Evolutionary conservation across 1,284 basidiomycete species (phyloP), one percentile per base, ranked within the genome.

Genomic region (Marasmius oreades): DNA sequence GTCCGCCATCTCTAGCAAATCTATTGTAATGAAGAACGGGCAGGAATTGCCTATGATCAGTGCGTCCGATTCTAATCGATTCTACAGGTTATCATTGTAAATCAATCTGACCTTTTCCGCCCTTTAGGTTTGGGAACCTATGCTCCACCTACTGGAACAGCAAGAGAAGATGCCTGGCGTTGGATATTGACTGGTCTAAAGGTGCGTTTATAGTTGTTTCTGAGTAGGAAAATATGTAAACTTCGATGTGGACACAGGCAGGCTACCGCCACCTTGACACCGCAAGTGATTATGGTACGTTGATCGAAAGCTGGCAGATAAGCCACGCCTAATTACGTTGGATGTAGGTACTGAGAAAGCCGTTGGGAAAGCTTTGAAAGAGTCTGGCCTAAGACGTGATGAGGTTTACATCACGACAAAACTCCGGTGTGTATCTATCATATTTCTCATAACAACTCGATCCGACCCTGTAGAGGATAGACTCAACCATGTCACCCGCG

Each of bases 381-480:
- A 70, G 24, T 77, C 74, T 51, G 77, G 74, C 1, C 69, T 79
- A 37, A 73, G 75, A 39, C 70, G 81, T 43, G 71, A 79, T 36
- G 70, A 81, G 51, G 63, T 85, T 6, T 84, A 75, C 62, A 67
- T 85, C 37, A 78, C 82, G 0, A 78, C 76, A 4, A 79, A 79
- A 61, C 64, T 77, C 16, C 63, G 70, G 75, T 75, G 50, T 8
- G 55, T 22, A 23, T 14, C 20, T 6, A 3, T 6, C n/a, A n/a
- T n/a, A 11, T 52, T 24, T 18, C n/a, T 3, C 2, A 1, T 5
- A 10, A 6, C 37, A 3, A 12, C 16, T 26, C 50, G 67, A 51
- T 10, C 33, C 46, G 20, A 10, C 43, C n/a, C n/a, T n/a, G 16
- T 43, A 39, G 39, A 12, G 8, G 52, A 37, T 34, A 73, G 72